A percentile compares a stretch with the other conserved stretches of the same genome.
These are phyloP conservation scores for Bromus sterilis DNA, from an alignment of 176 grass and related monocot species.

Conservation along the genomic window DNA sequence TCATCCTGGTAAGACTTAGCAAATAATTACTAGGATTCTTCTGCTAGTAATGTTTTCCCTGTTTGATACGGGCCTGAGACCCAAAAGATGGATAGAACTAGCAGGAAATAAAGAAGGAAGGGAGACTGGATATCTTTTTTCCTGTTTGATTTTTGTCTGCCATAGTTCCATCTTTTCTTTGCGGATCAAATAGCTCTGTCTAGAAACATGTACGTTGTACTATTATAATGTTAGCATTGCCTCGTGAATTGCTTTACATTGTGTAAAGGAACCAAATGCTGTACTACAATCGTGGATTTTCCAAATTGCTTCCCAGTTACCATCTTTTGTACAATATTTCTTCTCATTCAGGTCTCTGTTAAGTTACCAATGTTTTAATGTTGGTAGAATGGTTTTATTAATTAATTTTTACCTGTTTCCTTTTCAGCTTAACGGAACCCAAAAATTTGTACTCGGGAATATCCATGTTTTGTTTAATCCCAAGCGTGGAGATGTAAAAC, in stretches of 20 bases:
- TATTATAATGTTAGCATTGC: background rate
- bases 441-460: constrained; percentile 68
- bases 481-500: constrained; percentile 81
- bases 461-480: constrained; percentile 93
- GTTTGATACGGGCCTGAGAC: background rate
- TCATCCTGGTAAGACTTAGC: background rate
- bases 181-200: background rate
- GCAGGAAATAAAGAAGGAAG: background rate
- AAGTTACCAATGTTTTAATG: background rate
- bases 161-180: background rate
- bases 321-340: background rate
- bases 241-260: constrained; percentile 2
- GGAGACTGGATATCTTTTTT: background rate
- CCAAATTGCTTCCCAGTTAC: background rate
- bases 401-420: background rate
- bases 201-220: background rate
- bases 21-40: background rate
- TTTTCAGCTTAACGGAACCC: constrained; percentile 43
- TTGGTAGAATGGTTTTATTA: background rate
- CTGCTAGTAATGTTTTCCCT: background rate
- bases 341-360: background rate
- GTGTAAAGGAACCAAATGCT: background rate
- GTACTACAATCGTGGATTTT: background rate
- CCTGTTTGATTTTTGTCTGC: background rate
- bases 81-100: background rate